These are phyloP conservation scores for Zelopaecilomyces penicillatus DNA, from an alignment of 2,329 filamentous ascomycete genomes.

Conservation along the genomic window DNA sequence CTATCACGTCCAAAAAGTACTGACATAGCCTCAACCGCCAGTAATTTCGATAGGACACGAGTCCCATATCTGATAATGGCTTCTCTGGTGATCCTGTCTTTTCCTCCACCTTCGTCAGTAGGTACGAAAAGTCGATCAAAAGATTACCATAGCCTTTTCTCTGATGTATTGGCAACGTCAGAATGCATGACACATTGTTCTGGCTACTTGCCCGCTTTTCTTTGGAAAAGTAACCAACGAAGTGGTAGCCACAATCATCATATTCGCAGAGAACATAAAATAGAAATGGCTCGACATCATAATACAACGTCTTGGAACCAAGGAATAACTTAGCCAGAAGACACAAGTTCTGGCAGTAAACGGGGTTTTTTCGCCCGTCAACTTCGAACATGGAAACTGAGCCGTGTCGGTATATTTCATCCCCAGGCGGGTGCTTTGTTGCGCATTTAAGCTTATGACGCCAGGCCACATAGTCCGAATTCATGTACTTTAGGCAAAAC, in stretches of 20 bases:
- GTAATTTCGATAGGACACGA: constrained; percentile 96
- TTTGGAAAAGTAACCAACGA: constrained; percentile 99
- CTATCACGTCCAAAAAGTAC: constrained; percentile 55
- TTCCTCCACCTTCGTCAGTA: constrained; percentile 83
- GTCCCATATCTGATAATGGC: constrained; percentile 91
- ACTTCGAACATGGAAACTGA: constrained; percentile 96
- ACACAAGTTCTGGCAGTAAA: constrained; percentile 98
- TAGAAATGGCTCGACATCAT: constrained; percentile 92
- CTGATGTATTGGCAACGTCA: constrained; percentile 93
- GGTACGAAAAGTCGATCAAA: constrained; percentile 95
- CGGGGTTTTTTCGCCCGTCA: constrained; percentile 89
- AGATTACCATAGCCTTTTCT: constrained; percentile 95
- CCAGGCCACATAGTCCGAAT: constrained; percentile 97
- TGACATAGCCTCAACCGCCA: constrained; percentile 87
- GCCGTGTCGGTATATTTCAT: constrained; percentile 91
- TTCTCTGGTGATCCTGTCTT: constrained; percentile 97
- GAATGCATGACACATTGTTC: constrained; percentile 96
- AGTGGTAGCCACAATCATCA: constrained; percentile 84
- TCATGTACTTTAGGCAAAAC: constrained; percentile 99
- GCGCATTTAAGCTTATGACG: constrained; percentile 95
- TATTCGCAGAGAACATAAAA: constrained; percentile 97
- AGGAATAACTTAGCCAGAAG: constrained; percentile 92
- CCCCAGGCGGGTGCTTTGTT: constrained; percentile 91
- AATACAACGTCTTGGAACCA: constrained; percentile 97
- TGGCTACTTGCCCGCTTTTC: constrained; percentile 91